phyloP scores from a whole-genome alignment of 768 basidiomycete species.

The Leccinum variicolor region DNA sequence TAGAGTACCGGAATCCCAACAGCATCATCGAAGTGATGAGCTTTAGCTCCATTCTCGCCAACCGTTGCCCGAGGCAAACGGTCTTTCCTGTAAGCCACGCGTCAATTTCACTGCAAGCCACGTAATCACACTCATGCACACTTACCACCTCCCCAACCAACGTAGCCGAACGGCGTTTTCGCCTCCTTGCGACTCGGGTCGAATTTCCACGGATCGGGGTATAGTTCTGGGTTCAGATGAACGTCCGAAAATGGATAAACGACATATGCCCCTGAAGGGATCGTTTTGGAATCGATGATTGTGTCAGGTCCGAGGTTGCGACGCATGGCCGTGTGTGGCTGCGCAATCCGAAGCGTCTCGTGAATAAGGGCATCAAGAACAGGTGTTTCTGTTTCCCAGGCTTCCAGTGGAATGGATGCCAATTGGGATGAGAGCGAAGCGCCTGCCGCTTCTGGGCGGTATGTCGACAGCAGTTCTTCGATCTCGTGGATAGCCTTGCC shows the following conservation, averaged over 20 bases:
- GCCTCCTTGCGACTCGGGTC: constrained; percentile 55
- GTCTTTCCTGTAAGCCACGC: constrained; percentile 54
- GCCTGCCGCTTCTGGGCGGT: constrained; percentile 30
- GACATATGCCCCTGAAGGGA: constrained; percentile 73
- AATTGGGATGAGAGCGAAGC: constrained; percentile 44
- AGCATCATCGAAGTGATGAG: constrained; percentile 66
- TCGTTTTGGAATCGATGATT: constrained; percentile 62
- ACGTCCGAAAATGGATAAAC: constrained; percentile 80
- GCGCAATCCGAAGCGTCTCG: constrained; percentile 75
- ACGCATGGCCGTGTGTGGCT: constrained; percentile 80
- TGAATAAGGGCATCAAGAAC: constrained; percentile 69
- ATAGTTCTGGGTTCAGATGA: constrained; percentile 68
- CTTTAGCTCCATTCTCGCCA: constrained; percentile 73
- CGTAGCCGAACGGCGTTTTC: constrained; percentile 55
- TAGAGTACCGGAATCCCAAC: constrained; percentile 55
- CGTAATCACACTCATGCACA: constrained; percentile 22
- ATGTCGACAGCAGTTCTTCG: constrained; percentile 47
- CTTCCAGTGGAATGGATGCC: constrained; percentile 58
- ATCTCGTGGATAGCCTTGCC: constrained; percentile 59
- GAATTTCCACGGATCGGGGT: constrained; percentile 76
- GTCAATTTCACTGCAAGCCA: constrained; percentile 11
- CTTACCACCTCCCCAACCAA: constrained; percentile 82
- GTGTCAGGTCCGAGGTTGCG: constrained; percentile 72
- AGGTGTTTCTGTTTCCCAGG: constrained; percentile 69
- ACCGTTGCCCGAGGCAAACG: constrained; percentile 67